Percentiles rank a stretch among this genome's conserved stretches.
Evolutionary conservation across 1,139 yeast species (phyloP).

Genomic region (Arxiozyma telluris): DNA sequence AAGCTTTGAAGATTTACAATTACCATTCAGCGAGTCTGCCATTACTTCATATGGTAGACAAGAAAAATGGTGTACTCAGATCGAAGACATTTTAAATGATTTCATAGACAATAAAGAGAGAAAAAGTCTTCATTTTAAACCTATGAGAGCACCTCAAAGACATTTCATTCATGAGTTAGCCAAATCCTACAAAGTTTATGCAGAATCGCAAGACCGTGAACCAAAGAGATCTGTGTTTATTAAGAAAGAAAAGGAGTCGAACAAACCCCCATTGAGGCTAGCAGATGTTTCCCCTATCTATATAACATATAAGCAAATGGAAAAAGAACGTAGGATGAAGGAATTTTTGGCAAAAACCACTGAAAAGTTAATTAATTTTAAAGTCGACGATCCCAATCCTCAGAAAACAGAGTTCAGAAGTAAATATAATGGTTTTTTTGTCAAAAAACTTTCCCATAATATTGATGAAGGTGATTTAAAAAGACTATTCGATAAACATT

Average conservation of each 20-base stretch:
- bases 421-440: conserved; percentile 42
- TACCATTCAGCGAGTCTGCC: conserved; percentile 39
- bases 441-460: conserved; percentile 48
- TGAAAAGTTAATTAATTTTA: conserved; percentile 17
- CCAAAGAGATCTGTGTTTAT: conserved; percentile 69
- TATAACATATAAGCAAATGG: conserved; percentile 26
- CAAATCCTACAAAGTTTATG: conserved; percentile 46
- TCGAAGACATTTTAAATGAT: conserved; percentile 45
- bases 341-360: conserved; percentile 22
- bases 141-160: conserved; percentile 65
- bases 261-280: conserved; percentile 28
- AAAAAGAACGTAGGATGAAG: conserved; percentile 32
- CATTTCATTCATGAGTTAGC: conserved; percentile 64
- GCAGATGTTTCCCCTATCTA: conserved; percentile 30
- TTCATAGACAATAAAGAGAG: conserved; percentile 38
- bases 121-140: conserved; percentile 48
- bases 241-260: conserved; percentile 34
- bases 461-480: conserved; percentile 41
- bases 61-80: conserved; percentile 52
- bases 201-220: conserved; percentile 75
- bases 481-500: conserved; percentile 29
- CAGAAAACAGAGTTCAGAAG: conserved; percentile 3
- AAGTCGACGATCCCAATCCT: conserved; percentile 10
- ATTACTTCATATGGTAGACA: conserved; percentile 43
- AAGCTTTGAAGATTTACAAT: conserved; percentile 22